Evolutionary conservation across 495 filamentous ascomycete species (phyloP), one percentile per base, ranked within the genome.

Genomic region (Collariella sp.): DNA sequence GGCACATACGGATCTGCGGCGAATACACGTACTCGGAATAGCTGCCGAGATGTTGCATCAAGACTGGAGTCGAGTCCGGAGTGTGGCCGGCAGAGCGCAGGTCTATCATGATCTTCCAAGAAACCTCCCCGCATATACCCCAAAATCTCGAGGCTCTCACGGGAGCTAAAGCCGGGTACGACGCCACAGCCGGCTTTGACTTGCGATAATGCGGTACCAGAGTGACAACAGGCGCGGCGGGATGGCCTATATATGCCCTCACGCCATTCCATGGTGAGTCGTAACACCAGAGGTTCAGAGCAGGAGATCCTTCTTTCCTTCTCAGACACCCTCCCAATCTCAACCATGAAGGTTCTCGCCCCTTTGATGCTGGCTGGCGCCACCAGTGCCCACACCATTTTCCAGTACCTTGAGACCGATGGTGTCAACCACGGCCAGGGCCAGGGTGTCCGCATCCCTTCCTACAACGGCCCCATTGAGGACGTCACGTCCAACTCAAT

Each of bases 401-500:
- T 67, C 62, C 38, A 49, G 31, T 60, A 62, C 10, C 62, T 67
- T 43, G 62, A 67, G 50, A 62, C 64, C 7, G 55, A 45, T 39
- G 62, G 59, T 36, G 62, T 64, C 55, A 64, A 64, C 55, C 57
- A 67, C 15, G 64, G 64, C 46, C n/a, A 48, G 0, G 64, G 64
- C 15, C 33, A 57, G 19, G 64, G 64, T 23, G 62, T 67, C 20
- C 62, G 64, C 39, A 41, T 67, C 1, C 64, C 64, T 13, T 55
- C 52, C 11, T 67, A 65, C 64, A 67, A 67, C 57, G 64, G 77
- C 43, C 78, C 78, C 15, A 79, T 80, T 56, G 72, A 67, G 19
- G 74, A 81, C 48, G 79, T 80, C 23, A 70, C 68, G 12, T 72
- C 75, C 19, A 66, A 71, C 54, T 66, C 73, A 31, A 64, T 80